phyloP scores from a whole-genome alignment of 1,284 basidiomycete genomes.

The Puccinia triticina region DNA sequence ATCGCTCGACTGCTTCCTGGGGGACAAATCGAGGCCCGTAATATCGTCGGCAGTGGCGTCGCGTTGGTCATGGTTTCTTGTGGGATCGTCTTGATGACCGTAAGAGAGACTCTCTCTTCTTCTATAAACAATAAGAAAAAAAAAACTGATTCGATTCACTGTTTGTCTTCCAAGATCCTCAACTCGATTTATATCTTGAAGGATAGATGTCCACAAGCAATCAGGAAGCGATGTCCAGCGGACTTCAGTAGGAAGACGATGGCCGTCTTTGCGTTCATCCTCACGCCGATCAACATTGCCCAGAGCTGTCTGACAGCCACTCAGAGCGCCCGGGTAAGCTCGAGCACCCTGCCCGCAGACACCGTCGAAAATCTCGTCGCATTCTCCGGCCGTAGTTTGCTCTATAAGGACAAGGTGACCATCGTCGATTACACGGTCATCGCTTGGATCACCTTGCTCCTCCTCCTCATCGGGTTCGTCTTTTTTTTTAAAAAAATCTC shows the following conservation, averaged over 20 bases:
- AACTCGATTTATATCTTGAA: slow-evolving; percentile 21
- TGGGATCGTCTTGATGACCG: not conserved
- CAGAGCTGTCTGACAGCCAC: not conserved
- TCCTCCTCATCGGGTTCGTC: slow-evolving; percentile 16
- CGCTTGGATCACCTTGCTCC: slow-evolving; percentile 15
- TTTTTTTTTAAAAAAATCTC: too few relatives aligned
- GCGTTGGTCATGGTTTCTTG: not conserved
- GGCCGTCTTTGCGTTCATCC: not conserved
- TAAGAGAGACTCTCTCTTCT: not conserved
- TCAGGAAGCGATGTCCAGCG: not conserved
- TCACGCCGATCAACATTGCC: slow-evolving; percentile 6
- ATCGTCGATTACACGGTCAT: slow-evolving; percentile 1
- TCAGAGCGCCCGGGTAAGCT: not conserved
- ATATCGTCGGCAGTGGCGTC: not conserved
- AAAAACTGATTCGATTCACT: too few relatives aligned
- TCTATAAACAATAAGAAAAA: too few relatives aligned
- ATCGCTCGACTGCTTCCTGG: not conserved
- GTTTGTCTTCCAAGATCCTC: not conserved
- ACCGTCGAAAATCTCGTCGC: not conserved
- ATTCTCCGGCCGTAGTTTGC: not conserved
- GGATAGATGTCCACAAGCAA: not conserved
- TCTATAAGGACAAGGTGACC: not conserved
- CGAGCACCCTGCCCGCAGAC: not conserved
- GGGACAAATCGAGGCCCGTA: not conserved
- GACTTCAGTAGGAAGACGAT: not conserved